Conservation (phyloP, 148 eudicot species). For the Pouteria glomerata region DNA sequence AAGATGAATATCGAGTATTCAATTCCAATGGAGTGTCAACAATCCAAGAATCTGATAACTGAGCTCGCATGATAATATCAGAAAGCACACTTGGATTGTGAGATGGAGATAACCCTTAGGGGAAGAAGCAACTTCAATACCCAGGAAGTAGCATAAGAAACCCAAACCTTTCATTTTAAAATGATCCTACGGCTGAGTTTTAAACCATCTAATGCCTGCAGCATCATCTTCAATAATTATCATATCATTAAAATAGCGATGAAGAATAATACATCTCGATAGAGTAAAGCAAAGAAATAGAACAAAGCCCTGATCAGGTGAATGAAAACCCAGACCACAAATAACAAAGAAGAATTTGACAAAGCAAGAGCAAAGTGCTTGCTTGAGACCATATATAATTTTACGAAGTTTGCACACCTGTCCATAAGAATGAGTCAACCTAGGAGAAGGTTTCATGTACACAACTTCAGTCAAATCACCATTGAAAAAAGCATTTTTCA, state of each 20-base stretch:
- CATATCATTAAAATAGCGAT: conserved; percentile 6
- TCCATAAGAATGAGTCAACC: too few species aligned
- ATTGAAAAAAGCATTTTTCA: too few species aligned
- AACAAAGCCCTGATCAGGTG: neutral
- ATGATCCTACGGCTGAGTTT: neutral
- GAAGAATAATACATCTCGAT: neutral
- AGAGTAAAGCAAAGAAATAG: neutral
- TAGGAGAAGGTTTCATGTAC: too few species aligned
- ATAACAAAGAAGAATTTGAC: too few species aligned
- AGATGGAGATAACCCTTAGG: conserved; percentile 2
- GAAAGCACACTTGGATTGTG: neutral
- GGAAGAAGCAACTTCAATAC: neutral
- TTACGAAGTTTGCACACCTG: too few species aligned
- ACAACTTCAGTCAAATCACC: too few species aligned
- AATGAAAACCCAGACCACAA: too few species aligned
- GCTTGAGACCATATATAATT: too few species aligned
- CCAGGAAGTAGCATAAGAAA: neutral
- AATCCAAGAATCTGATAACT: too few species aligned
- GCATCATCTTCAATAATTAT: neutral
- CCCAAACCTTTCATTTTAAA: neutral
- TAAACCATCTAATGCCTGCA: neutral
- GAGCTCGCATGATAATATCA: too few species aligned
- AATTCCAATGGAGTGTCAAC: neutral
- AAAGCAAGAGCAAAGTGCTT: too few species aligned
- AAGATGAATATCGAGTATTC: too few species aligned